Evolutionary conservation across 164 flowering plant species (phyloP).

Genomic region (Akebia trifoliata): DNA sequence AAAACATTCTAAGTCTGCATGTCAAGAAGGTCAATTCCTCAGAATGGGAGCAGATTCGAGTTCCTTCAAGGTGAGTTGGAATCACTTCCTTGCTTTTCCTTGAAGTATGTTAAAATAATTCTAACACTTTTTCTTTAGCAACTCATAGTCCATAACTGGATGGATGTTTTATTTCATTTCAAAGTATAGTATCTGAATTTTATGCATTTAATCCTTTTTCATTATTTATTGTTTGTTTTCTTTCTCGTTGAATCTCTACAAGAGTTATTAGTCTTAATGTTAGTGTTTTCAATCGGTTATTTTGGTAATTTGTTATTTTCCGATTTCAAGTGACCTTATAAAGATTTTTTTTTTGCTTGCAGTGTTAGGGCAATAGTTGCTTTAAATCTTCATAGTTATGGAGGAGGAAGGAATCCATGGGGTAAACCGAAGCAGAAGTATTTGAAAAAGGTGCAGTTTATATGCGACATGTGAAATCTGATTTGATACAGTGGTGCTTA

Average conservation of each 20-base stretch:
- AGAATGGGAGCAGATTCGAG: slow-evolving; percentile 73
- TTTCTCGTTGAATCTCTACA: too few relatives aligned
- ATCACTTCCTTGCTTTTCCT: not conserved
- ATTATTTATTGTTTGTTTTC: too few relatives aligned
- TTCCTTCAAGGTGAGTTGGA: slow-evolving; percentile 59
- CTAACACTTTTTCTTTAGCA: too few relatives aligned
- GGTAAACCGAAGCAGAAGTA: slow-evolving; percentile 71
- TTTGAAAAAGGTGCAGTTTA: slow-evolving; percentile 71
- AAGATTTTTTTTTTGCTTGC: slow-evolving; percentile 8
- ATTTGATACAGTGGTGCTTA: not conserved
- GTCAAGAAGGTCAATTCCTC: slow-evolving; percentile 66
- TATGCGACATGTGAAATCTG: not conserved
- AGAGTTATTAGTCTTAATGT: not conserved
- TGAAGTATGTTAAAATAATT: too few relatives aligned
- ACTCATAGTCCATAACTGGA: not conserved
- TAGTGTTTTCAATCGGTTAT: not conserved
- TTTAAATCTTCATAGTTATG: slow-evolving; percentile 85
- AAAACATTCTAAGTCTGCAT: slow-evolving; percentile 66
- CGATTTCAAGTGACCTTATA: not conserved
- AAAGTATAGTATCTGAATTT: too few relatives aligned
- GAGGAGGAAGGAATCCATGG: slow-evolving; percentile 98
- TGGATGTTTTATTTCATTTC: too few relatives aligned
- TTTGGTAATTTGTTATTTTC: not conserved
- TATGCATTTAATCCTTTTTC: too few relatives aligned
- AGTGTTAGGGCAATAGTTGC: slow-evolving; percentile 89